phyloP scores from a whole-genome alignment of 768 basidiomycete genomes.

The Rhizopogon sp. region DNA sequence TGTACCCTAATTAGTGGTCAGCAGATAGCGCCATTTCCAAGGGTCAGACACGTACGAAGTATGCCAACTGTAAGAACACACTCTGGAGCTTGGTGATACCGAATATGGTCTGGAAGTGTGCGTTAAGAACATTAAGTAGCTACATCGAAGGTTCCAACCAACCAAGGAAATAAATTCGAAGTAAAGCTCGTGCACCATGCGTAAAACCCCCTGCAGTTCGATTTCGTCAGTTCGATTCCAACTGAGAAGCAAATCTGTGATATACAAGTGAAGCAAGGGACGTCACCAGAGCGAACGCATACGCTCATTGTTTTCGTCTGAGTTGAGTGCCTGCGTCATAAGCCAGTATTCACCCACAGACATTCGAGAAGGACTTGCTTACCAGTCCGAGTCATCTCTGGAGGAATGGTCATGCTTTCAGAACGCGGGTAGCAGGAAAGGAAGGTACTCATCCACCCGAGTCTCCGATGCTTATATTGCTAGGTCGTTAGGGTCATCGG shows the following conservation, averaged over 20 bases:
- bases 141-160: conserved; percentile 15
- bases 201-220: conserved; percentile 52
- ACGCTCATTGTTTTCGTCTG: conserved; percentile 40
- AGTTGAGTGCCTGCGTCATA: conserved; percentile 31
- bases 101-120: conserved; percentile 71
- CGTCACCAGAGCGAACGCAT: conserved; percentile 64
- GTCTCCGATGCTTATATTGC: background rate
- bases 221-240: background rate
- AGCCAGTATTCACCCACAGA: background rate
- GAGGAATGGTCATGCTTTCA: conserved; percentile 29
- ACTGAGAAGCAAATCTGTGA: background rate
- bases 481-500: background rate
- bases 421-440: conserved; percentile 1
- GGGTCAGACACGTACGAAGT: conserved; percentile 40
- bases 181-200: conserved; percentile 42
- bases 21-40: background rate
- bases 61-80: conserved; percentile 69
- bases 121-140: conserved; percentile 64
- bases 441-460: background rate
- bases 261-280: conserved; percentile 73
- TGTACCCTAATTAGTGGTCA: conserved; percentile 36
- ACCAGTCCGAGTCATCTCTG: conserved; percentile 35
- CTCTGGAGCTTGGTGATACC: conserved; percentile 64
- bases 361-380: background rate
- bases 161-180: conserved; percentile 5